Conservation (phyloP, 139 green algal genomes). For the Tetratostichococcus sp. region DNA sequence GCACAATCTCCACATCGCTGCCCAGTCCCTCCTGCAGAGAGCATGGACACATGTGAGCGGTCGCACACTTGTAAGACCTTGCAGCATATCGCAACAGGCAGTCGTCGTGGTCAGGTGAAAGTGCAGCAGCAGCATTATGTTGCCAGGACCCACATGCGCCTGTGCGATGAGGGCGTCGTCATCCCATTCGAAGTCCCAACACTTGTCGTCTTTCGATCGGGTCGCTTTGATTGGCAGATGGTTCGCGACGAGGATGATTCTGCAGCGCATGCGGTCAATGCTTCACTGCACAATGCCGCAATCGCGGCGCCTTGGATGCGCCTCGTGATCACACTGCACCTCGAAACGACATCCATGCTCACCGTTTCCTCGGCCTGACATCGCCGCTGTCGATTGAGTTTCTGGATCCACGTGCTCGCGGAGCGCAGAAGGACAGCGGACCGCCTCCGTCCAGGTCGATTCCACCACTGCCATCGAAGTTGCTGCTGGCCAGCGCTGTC, state of each 20-base stretch:
- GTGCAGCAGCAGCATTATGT: not conserved
- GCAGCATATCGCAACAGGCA: no score
- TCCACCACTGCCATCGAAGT: not conserved
- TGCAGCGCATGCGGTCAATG: slow-evolving; percentile 21
- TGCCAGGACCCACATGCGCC: slow-evolving; percentile 60
- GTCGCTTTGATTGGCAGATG: slow-evolving; percentile 77
- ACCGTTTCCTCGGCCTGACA: not conserved
- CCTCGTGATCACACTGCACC: no score
- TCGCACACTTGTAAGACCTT: no score
- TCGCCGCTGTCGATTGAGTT: slow-evolving; percentile 7
- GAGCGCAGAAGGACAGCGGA: slow-evolving; percentile 7
- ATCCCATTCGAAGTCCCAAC: slow-evolving; percentile 91
- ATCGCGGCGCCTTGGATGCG: not conserved
- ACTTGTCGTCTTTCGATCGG: slow-evolving; percentile 14
- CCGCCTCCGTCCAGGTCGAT: slow-evolving; percentile 1
- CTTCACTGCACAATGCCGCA: not conserved
- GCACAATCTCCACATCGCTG: slow-evolving; percentile 69
- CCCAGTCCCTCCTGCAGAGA: slow-evolving; percentile 66
- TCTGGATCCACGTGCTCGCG: not conserved
- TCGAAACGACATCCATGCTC: no score
- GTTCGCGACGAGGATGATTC: slow-evolving; percentile 90
- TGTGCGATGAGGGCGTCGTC: slow-evolving; percentile 91
- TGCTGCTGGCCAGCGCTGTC: not conserved
- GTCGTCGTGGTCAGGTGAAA: not conserved
- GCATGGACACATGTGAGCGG: no score